Evolutionary conservation across 805 yeast species (phyloP), one percentile per base, ranked within the genome.

Genomic region (Candida krabiensis): DNA sequence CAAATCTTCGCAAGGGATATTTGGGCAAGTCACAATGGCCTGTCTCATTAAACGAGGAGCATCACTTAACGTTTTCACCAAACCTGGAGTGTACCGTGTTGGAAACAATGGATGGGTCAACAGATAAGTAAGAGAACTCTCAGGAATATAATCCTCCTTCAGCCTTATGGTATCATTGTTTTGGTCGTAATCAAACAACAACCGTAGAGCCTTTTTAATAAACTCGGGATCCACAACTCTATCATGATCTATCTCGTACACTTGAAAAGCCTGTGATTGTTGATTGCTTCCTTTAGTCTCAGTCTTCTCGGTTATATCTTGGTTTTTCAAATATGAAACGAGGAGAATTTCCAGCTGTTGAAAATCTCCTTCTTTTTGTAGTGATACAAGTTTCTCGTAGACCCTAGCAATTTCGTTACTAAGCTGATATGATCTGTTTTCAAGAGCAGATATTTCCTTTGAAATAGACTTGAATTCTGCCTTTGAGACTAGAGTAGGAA

Each of bases 21-120:
- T 79, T 5, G 86, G 82, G 43, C 93, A 84, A 1, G 93, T 81
- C 11, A 82, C 85, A 34, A 88, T 75, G 1, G 95, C 91, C 59
- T 86, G 96, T 62, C 88, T 79, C 59, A 83, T 71, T 40, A 89
- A 69, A 43, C 84, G 75, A 25, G 87, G 81, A 9, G 73, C 62
- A 31, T 71, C 70, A 19, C 47, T 45, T 19, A 87, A 65, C 27
- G 63, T 66, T 12, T 67, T 55, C 30, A 91, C 62, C 30, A 90
- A 58, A 2, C 79, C 80, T 4, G 64, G 61, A 8, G 86, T 69
- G 43, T 70, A 74, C 14, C 70, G 64, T 12, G 67, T 60, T 8
- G 97, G 96, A 62, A 83, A 89, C 14, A 87, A 64, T 13, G 96
- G 96, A 64, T 91, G 96, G 2, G 96, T 85, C 45, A 91, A 69